Evolutionary conservation across 164 flowering plant species (phyloP).

Genomic region (Dillenia turbinata): DNA sequence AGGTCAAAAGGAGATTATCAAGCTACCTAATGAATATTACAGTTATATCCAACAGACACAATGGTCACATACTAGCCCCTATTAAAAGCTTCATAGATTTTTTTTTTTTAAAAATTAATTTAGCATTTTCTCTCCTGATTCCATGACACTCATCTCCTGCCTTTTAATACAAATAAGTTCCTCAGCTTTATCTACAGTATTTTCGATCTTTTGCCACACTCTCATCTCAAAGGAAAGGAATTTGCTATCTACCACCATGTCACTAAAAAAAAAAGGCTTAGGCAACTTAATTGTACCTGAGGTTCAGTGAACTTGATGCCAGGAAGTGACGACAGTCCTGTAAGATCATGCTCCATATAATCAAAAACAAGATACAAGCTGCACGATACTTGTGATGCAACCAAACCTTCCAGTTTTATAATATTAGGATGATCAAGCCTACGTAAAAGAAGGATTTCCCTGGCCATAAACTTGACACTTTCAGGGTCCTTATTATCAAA

Average conservation of each 20-base stretch:
- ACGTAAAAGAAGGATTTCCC: conserved; percentile 58
- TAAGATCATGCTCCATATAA: conserved; percentile 79
- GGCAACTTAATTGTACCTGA: conserved; percentile 33
- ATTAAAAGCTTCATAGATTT: background rate
- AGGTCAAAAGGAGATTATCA: background rate
- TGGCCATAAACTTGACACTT: conserved; percentile 67
- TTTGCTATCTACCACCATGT: no score
- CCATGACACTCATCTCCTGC: no score
- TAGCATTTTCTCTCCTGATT: no score
- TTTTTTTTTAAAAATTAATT: background rate
- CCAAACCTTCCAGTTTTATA: conserved; percentile 58
- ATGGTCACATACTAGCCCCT: no score
- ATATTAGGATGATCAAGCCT: conserved; percentile 68
- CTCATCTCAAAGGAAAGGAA: no score
- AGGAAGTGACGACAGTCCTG: conserved; percentile 58
- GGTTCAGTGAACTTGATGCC: conserved; percentile 56
- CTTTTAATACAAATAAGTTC: no score
- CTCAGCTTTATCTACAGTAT: no score
- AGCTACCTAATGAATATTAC: no score
- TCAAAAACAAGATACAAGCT: conserved; percentile 63
- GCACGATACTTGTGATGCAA: conserved; percentile 40
- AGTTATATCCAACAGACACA: no score
- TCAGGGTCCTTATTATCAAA: conserved; percentile 57
- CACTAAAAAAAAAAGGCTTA: no score
- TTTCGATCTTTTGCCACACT: no score